Evolutionary conservation across 768 basidiomycete genomes (phyloP).

Genomic region (Boletus fagicola): DNA sequence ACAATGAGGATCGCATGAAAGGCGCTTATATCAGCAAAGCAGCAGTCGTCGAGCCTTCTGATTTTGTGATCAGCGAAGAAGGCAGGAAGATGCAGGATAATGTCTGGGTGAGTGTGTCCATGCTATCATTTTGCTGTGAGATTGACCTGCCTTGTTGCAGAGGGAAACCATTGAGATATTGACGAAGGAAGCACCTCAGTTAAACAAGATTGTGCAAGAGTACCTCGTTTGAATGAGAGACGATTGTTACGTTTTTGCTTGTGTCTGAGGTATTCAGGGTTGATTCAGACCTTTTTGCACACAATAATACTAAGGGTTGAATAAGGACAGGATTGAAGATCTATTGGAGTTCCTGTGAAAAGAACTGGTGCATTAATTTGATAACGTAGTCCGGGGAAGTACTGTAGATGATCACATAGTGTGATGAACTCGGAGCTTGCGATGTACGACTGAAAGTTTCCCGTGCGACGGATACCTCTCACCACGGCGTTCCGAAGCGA

Average conservation of each 20-base stretch:
- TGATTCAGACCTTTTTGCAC: too few relatives aligned
- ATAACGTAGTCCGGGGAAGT: too few relatives aligned
- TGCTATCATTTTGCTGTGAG: too few relatives aligned
- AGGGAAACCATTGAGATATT: conserved; percentile 24
- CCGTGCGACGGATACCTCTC: too few relatives aligned
- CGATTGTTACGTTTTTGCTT: not conserved
- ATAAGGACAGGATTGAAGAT: too few relatives aligned
- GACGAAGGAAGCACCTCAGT: conserved; percentile 7
- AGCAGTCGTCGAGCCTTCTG: conserved; percentile 27
- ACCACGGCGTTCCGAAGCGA: too few relatives aligned
- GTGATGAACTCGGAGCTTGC: too few relatives aligned
- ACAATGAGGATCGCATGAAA: conserved; percentile 22
- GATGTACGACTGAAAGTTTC: too few relatives aligned
- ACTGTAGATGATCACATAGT: too few relatives aligned
- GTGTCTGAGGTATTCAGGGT: not conserved
- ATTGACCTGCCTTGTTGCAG: conserved; percentile 3
- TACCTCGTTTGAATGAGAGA: conserved; percentile 5
- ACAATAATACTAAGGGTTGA: too few relatives aligned
- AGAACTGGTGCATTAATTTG: too few relatives aligned
- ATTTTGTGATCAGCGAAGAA: conserved; percentile 33
- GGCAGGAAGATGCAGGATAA: conserved; percentile 30
- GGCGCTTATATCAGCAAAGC: conserved; percentile 18
- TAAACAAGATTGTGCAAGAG: conserved; percentile 13
- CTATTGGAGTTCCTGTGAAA: too few relatives aligned
- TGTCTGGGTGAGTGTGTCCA: conserved; percentile 35